These are phyloP conservation scores for Madurella mycetomatis DNA, from an alignment of 2,329 filamentous ascomycete genomes.

Conservation along the genomic window DNA sequence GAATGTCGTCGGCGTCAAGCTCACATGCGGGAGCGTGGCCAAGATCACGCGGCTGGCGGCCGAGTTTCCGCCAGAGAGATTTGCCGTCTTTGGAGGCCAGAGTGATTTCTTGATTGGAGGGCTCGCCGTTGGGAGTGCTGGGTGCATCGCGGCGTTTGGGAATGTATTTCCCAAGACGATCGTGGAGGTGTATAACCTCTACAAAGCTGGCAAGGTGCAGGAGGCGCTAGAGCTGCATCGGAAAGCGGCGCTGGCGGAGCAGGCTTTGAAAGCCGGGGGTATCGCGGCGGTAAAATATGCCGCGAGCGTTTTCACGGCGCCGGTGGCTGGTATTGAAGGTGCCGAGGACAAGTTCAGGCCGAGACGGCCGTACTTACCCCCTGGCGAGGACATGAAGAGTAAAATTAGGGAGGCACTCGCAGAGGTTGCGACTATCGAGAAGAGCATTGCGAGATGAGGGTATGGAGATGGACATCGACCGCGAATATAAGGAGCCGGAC, in stretches of 20 bases:
- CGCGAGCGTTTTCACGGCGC: constrained; percentile 55
- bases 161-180: constrained; percentile 58
- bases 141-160: constrained; percentile 59
- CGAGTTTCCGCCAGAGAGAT: constrained; percentile 48
- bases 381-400: constrained; percentile 41
- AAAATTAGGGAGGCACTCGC: constrained; percentile 38
- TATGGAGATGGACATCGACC: too few relatives aligned
- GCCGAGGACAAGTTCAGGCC: constrained; percentile 56
- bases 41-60: constrained; percentile 61
- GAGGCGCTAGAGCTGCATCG: constrained; percentile 59
- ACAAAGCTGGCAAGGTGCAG: constrained; percentile 49
- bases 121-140: constrained; percentile 53
- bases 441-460: too few relatives aligned
- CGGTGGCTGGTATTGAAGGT: constrained; percentile 53
- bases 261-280: constrained; percentile 56
- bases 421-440: constrained; percentile 42
- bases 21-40: constrained; percentile 68
- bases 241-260: constrained; percentile 61
- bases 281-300: constrained; percentile 68
- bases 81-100: constrained; percentile 68
- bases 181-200: constrained; percentile 57
- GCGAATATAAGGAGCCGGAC: too few relatives aligned
- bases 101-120: constrained; percentile 65
- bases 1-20: constrained; percentile 60
- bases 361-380: constrained; percentile 56